These are phyloP conservation scores for Sanghuangporus weigelae DNA, from an alignment of 1,284 basidiomycete genomes.

Conservation along the genomic window DNA sequence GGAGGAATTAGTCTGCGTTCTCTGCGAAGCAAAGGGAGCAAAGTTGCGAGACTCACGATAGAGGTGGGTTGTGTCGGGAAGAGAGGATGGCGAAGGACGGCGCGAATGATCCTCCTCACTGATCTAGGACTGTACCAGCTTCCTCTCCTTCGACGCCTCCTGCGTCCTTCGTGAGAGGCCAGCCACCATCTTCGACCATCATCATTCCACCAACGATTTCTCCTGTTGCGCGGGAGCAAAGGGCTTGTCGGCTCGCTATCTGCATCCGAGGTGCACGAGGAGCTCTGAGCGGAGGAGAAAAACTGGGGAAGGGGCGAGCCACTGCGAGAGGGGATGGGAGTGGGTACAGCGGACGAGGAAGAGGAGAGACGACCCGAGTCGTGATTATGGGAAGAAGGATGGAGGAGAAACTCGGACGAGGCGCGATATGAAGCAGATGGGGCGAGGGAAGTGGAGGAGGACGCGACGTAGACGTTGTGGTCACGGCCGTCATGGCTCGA, in stretches of 20 bases:
- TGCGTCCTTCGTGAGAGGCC: constrained; percentile 35
- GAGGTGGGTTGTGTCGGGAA: constrained; percentile 79
- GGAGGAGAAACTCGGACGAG: constrained; percentile 14
- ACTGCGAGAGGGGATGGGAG: constrained; percentile 30
- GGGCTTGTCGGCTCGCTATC: constrained; percentile 59
- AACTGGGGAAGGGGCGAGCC: constrained; percentile 32
- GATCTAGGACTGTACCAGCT: constrained; percentile 34
- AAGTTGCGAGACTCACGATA: constrained; percentile 49
- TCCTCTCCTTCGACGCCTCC: constrained; percentile 34
- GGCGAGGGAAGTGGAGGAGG: constrained; percentile 11
- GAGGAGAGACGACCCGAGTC: constrained; percentile 6
- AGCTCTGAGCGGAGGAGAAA: constrained; percentile 37
- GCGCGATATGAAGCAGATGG: constrained; percentile 6
- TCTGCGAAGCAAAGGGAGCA: neutral
- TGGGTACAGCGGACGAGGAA: constrained; percentile 8
- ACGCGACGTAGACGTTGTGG: constrained; percentile 10
- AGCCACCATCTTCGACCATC: constrained; percentile 48
- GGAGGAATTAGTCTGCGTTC: neutral
- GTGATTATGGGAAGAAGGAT: neutral
- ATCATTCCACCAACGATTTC: constrained; percentile 38
- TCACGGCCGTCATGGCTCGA: constrained; percentile 7
- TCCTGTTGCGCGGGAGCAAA: constrained; percentile 35
- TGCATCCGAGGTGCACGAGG: constrained; percentile 55
- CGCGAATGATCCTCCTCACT: constrained; percentile 48
- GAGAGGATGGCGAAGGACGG: constrained; percentile 65